Conservation (phyloP, 345 rosid species). For the Alliaria petiolata region DNA sequence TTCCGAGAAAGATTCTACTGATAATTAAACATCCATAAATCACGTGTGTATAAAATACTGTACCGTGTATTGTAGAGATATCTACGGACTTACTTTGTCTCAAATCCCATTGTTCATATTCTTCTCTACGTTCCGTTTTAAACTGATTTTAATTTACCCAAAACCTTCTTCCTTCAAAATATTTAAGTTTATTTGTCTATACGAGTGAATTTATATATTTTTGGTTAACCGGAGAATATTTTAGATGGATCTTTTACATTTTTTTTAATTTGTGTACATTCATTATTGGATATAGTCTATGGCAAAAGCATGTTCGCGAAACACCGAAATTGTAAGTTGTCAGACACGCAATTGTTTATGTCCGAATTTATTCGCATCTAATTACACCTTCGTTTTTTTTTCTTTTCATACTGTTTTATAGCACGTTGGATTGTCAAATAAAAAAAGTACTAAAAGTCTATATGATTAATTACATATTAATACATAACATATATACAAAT, state of each 20-base stretch:
- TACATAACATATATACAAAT: background rate
- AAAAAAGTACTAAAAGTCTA: background rate
- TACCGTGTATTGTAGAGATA: background rate
- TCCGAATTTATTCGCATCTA: conserved; percentile 27
- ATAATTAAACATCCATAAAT: conserved; percentile 9
- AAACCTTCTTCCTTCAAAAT: background rate
- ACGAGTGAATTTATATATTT: background rate
- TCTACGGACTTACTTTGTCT: background rate
- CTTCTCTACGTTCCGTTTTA: background rate
- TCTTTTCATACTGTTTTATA: background rate
- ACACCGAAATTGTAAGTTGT: conserved; percentile 5
- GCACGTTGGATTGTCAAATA: background rate
- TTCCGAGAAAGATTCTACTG: conserved; percentile 20
- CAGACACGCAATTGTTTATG: conserved; percentile 21
- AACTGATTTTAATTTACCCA: background rate
- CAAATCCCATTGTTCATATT: background rate
- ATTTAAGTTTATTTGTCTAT: background rate
- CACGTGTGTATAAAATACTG: conserved; percentile 8
- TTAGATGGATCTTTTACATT: background rate
- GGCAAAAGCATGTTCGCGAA: conserved; percentile 3
- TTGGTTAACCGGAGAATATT: background rate
- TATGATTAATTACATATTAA: background rate
- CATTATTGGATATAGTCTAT: background rate
- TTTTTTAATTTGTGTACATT: background rate
- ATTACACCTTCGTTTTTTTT: conserved; percentile 5